phyloP scores from a whole-genome alignment of 352 stramenopile species.

The Blastocystis sp. region DNA sequence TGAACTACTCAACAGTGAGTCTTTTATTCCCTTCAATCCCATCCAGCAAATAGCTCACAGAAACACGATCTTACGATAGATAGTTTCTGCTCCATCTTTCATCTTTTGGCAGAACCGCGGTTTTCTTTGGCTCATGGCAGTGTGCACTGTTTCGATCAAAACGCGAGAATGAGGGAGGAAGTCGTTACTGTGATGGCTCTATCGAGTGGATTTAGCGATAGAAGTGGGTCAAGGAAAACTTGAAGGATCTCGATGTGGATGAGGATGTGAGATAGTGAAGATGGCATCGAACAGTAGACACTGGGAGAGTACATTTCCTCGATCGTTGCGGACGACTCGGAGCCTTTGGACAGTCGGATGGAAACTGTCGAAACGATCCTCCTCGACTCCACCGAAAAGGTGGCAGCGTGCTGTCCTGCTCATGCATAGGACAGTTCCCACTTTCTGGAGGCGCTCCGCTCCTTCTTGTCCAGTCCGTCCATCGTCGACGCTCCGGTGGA shows the following conservation, averaged over 20 bases:
- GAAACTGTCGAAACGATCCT: conserved; percentile 38
- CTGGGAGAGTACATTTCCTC: conserved; percentile 54
- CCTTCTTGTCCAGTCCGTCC: neutral
- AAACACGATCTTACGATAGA: no score
- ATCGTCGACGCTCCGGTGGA: neutral
- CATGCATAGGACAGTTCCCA: neutral
- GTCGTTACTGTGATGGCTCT: neutral
- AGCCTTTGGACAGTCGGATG: conserved; percentile 37
- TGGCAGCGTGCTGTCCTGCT: neutral
- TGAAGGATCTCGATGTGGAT: conserved; percentile 38
- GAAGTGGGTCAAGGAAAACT: conserved; percentile 26
- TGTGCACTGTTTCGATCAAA: no score
- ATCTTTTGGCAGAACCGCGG: no score
- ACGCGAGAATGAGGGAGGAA: neutral
- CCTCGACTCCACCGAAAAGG: neutral
- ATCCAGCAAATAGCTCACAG: no score
- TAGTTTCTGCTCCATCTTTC: no score
- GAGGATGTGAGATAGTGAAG: neutral
- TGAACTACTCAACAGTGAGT: neutral
- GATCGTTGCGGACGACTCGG: conserved; percentile 13
- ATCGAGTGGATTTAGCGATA: neutral
- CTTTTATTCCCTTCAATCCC: no score
- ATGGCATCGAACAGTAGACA: neutral
- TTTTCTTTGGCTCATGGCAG: no score
- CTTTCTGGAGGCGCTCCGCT: conserved; percentile 25